Percentiles rank a stretch among this genome's conserved stretches.
phyloP scores from a whole-genome alignment of 179 eudicot genomes.

The Silene vulgaris region DNA sequence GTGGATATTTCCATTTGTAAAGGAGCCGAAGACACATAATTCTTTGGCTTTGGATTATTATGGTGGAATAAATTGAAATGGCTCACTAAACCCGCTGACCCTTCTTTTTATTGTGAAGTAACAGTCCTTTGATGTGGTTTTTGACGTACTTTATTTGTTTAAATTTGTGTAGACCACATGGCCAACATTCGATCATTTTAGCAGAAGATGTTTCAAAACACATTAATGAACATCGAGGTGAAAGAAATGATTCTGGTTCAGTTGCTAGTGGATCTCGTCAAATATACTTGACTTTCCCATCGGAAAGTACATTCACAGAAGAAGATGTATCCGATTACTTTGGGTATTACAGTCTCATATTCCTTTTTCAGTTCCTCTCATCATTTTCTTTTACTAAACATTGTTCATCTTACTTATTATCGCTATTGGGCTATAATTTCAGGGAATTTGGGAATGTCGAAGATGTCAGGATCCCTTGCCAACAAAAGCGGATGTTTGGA shows the following conservation, averaged over 20 bases:
- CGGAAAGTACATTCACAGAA: conserved; percentile 83
- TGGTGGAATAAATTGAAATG: too few species aligned
- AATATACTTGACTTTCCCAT: conserved; percentile 85
- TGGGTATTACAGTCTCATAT: conserved; percentile 34
- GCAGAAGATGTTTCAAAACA: conserved; percentile 55
- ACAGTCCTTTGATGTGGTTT: too few species aligned
- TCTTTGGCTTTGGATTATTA: neutral
- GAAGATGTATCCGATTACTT: conserved; percentile 77
- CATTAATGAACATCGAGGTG: conserved; percentile 41
- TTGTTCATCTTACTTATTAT: neutral
- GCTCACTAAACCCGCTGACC: too few species aligned
- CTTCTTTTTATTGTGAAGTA: too few species aligned
- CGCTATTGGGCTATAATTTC: neutral
- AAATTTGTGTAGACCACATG: conserved; percentile 50
- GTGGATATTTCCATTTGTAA: neutral
- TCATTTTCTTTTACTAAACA: neutral
- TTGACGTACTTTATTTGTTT: neutral
- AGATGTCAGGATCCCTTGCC: conserved; percentile 66
- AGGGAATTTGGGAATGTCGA: conserved; percentile 53
- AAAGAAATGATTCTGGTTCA: conserved; percentile 67
- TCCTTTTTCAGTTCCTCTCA: neutral
- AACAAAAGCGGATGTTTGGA: conserved; percentile 61
- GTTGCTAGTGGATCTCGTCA: conserved; percentile 68
- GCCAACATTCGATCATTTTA: conserved; percentile 52
- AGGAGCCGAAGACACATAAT: neutral